These are phyloP conservation scores for Pseudocercospora vitis DNA, from an alignment of 2,329 filamentous ascomycete genomes.

Conservation along the genomic window DNA sequence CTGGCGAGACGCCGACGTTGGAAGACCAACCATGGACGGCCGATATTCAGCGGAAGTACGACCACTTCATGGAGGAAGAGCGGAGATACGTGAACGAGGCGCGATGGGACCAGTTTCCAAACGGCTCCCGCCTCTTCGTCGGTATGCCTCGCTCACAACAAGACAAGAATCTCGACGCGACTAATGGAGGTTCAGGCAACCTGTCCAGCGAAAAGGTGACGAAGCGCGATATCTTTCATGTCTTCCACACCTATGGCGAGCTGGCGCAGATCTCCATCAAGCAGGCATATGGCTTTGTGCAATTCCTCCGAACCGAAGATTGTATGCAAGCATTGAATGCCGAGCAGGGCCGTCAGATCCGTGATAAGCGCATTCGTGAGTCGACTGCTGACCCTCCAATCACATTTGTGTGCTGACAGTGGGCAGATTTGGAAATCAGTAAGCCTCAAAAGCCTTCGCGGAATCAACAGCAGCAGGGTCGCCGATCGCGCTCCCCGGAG, in stretches of 20 bases:
- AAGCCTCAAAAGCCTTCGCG: conserved; percentile 66
- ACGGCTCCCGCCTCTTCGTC: conserved; percentile 76
- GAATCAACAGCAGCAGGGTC: conserved; percentile 29
- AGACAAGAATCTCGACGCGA: conserved; percentile 8
- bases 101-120: conserved; percentile 77
- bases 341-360: conserved; percentile 77
- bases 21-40: conserved; percentile 55
- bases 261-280: conserved; percentile 95
- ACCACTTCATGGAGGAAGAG: conserved; percentile 71
- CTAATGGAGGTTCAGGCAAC: conserved; percentile 62
- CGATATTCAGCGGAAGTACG: conserved; percentile 66
- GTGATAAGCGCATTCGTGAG: conserved; percentile 93
- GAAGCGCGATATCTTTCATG: conserved; percentile 88
- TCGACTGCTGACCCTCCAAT: conserved; percentile 17
- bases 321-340: conserved; percentile 72
- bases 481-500: conserved; percentile 61
- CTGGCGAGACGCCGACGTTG: conserved; percentile 38
- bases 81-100: conserved; percentile 73
- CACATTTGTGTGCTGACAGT: conserved; percentile 33
- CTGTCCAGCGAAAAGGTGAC: conserved; percentile 89
- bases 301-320: conserved; percentile 76
- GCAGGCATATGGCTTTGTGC: conserved; percentile 94
- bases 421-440: conserved; percentile 80
- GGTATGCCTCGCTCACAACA: conserved; percentile 54
- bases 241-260: conserved; percentile 81